Evolutionary conservation across 202 grass and related monocot species (phyloP), one percentile per base, ranked within the genome.

Genomic region (Digitaria exilis): DNA sequence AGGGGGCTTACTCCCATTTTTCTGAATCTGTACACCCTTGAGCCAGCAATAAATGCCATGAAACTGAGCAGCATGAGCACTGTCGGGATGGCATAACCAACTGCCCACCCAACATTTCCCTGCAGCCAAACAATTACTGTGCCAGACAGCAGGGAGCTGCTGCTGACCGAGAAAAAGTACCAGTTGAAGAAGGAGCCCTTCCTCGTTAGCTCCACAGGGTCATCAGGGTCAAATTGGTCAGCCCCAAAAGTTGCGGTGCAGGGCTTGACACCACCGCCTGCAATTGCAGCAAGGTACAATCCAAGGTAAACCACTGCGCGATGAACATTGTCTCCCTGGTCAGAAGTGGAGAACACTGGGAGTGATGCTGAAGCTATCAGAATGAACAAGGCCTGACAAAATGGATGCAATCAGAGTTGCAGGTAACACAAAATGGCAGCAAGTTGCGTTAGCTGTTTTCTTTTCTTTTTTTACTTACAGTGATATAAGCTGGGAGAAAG

Each of bases 141-240:
- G 62, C 83, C 69, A 0, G 90, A 89, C n/a, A 92, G 49, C 6
- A 92, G 31, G 28, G 87, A 55, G 54, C 90, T 62, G 2, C 41
- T 73, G 29, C 58, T 89, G 12, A 87, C 72, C 21, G 68, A 17
- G 69, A 87, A 87, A 49, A 43, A 80, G 55, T 49, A 89, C 90
- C 90, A 89, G 37, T 39, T 39, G 37, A 39, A 39, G 37, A 39
- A 39, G 37, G 37, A 39, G 37, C 37, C 37, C 37, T 88, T 91
- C 54, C 83, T 81, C 1, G 26, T 15, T 49, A 58, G 29, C 44
- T 91, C 89, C 66, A 12, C 58, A 15, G 82, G 82, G 49, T 88
- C 87, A 43, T 69, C 77, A 16, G 56, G 62, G n/a, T 93, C 91
- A 35, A 90, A 93, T 25, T 93, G 91, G 52, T 89, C 86, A 25